Percentiles rank a stretch among this genome's conserved stretches.
These are phyloP conservation scores for Populus hybrid DNA, from an alignment of 441 rosid genomes.

Conservation along the genomic window DNA sequence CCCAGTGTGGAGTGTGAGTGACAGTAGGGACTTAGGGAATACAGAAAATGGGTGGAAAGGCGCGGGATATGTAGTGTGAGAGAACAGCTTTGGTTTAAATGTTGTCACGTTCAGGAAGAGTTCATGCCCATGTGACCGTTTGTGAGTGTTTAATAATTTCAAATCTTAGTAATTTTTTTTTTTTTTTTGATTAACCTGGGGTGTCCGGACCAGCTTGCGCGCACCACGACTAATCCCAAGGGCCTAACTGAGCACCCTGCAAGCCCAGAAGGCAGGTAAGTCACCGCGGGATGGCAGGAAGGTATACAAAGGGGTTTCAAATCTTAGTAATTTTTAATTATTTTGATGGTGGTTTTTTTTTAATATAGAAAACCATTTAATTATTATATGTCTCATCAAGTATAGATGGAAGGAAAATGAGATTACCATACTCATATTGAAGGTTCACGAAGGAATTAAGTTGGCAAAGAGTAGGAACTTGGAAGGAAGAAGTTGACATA, in stretches of 20 bases:
- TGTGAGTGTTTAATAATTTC: slow-evolving; percentile 2
- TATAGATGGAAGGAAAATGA: neutral
- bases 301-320: no score
- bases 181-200: no score
- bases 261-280: no score
- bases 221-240: no score
- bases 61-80: slow-evolving; percentile 54
- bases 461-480: no score
- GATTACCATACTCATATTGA: neutral
- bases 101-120: slow-evolving; percentile 63
- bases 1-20: slow-evolving; percentile 6
- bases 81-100: slow-evolving; percentile 49
- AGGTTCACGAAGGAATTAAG: no score
- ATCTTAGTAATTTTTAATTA: neutral
- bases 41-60: slow-evolving; percentile 31
- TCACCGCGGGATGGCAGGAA: no score
- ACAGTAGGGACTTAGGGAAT: slow-evolving; percentile 10
- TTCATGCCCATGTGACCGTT: slow-evolving; percentile 70
- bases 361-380: neutral
- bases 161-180: no score
- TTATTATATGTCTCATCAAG: neutral
- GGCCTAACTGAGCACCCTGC: no score
- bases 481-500: no score
- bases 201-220: no score
- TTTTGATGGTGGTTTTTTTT: neutral